A percentile compares a stretch with the other conserved stretches of the same genome.
Evolutionary conservation across 768 basidiomycete species (phyloP).

Genomic region (Calocera cornea): DNA sequence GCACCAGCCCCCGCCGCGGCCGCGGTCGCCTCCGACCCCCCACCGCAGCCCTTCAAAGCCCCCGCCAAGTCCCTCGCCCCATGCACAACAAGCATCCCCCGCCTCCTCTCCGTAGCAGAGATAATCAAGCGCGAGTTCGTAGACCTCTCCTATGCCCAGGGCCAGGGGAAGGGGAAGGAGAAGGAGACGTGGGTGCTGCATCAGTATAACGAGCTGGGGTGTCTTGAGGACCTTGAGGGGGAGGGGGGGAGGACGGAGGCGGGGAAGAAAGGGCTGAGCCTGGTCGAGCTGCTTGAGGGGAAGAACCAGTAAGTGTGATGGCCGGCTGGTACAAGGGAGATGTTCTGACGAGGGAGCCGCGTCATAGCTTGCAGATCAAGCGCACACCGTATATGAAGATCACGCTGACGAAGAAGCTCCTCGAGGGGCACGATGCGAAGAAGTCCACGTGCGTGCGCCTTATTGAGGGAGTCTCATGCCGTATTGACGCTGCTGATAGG

Average conservation of each 20-base stretch:
- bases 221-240: conserved; percentile 27
- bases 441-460: background rate
- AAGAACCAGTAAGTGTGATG: conserved; percentile 42
- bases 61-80: conserved; percentile 11
- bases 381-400: conserved; percentile 58
- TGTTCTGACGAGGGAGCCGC: conserved; percentile 1
- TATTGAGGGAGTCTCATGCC: background rate
- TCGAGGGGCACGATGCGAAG: background rate
- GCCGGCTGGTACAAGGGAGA: background rate
- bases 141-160: conserved; percentile 1
- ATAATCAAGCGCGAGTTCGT: conserved; percentile 70
- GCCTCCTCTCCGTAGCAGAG: conserved; percentile 64
- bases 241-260: conserved; percentile 11
- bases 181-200: conserved; percentile 28
- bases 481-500: too few relatives aligned
- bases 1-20: background rate
- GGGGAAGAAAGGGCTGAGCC: conserved; percentile 14
- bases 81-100: conserved; percentile 33
- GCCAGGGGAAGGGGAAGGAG: background rate
- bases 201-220: conserved; percentile 63
- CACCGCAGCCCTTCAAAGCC: background rate
- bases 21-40: background rate
- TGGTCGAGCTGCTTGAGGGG: conserved; percentile 31
- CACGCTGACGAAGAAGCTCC: conserved; percentile 29
- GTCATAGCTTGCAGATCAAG: conserved; percentile 43